Evolutionary conservation across 805 yeast genomes (phyloP), one percentile per base, ranked within the genome.

Genomic region (Candida ascalaphidarum): DNA sequence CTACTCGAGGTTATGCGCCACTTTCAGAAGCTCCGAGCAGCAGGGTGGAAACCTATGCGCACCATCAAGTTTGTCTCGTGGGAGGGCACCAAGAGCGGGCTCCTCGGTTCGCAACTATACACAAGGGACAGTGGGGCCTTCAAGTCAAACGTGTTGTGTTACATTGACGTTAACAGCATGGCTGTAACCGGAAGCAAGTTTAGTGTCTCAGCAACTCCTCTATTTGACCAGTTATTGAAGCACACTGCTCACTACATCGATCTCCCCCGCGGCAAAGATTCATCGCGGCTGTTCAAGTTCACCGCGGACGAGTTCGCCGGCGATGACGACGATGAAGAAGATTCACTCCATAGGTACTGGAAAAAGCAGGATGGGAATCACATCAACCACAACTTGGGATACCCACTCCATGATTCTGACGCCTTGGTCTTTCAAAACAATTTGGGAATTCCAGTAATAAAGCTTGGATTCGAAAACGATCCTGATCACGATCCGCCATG

Each of bases 31-130:
- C 44, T 62, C 30, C 41, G 39, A 11, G 36, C 42, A 17, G 25
- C 49, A 24, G 69, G 69, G 2, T 62, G 69, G 69, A 55, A 50
- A 33, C 69, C 69, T 1, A 41, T 61, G 19, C 44, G 69, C 23
- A 50, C 46, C 9, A 54, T 62, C 22, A 49, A 55, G 28, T 60
- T 62, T 39, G 48, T 61, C 3, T 56, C 63, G 1, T 61, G 65
- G 62, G 69, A 62, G 33, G 66, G 59, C 2, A 41, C 56, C 6
- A 45, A 46, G 17, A 46, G 46, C 26, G 62, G 61, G 3, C 42
- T 52, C 8, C 28, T 55, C 12, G 69, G 68, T 2, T 40, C 61
- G 1, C 43, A 40, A 25, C 31, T 38, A 4, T 37, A 31, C 13
- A 28, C 46, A 3, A 46, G 48, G 15, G 59, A 51, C 25, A 21